phyloP scores from a whole-genome alignment of 2,329 filamentous ascomycete genomes.

The Fusarium xyrophilum region DNA sequence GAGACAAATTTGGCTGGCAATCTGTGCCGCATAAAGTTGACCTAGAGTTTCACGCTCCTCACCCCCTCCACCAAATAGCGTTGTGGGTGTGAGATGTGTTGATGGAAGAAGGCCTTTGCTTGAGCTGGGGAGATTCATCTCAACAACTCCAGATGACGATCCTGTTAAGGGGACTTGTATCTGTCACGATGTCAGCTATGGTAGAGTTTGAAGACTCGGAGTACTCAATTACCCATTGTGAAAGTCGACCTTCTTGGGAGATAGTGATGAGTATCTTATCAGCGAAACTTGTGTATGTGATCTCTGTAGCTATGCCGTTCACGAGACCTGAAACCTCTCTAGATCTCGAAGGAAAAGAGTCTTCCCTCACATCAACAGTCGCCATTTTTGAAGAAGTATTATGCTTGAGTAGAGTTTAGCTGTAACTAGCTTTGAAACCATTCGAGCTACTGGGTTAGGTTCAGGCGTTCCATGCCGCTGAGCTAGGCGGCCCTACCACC shows the following conservation, averaged over 20 bases:
- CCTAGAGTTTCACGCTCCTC: slow-evolving; percentile 81
- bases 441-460: neutral
- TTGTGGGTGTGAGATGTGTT: slow-evolving; percentile 82
- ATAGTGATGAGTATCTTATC: slow-evolving; percentile 93
- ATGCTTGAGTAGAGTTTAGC: slow-evolving; percentile 22
- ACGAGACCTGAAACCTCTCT: slow-evolving; percentile 67
- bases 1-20: slow-evolving; percentile 79
- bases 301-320: slow-evolving; percentile 73
- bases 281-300: slow-evolving; percentile 75
- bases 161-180: slow-evolving; percentile 80
- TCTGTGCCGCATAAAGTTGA: slow-evolving; percentile 87
- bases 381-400: slow-evolving; percentile 47
- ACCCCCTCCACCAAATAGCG: slow-evolving; percentile 82
- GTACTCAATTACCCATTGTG: slow-evolving; percentile 78
- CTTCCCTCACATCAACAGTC: slow-evolving; percentile 51
- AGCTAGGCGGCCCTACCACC: slow-evolving; percentile 35
- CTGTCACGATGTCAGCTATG: slow-evolving; percentile 49
- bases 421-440: neutral
- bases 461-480: neutral
- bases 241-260: slow-evolving; percentile 81
- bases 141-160: slow-evolving; percentile 67
- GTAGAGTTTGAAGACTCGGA: neutral
- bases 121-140: slow-evolving; percentile 62
- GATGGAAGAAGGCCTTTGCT: slow-evolving; percentile 70
- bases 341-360: slow-evolving; percentile 73